Evolutionary conservation across 2,329 filamentous ascomycete species (phyloP).

Genomic region (Aspergillus eucalypticola): DNA sequence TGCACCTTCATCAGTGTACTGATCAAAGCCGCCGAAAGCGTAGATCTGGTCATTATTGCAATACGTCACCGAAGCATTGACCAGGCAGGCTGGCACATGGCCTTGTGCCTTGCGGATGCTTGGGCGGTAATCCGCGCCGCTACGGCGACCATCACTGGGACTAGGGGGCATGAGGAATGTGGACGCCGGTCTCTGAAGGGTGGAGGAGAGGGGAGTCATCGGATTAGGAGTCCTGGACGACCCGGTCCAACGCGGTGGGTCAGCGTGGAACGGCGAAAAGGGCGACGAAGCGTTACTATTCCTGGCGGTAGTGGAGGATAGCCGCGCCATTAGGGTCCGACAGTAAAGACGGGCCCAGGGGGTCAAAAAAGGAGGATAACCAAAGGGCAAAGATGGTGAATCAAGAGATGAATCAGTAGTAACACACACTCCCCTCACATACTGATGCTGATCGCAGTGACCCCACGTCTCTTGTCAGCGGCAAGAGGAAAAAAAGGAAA

Average conservation of each 20-base stretch:
- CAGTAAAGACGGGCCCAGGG: not conserved
- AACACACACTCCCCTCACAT: not conserved
- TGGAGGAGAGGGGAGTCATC: slow-evolving; percentile 41
- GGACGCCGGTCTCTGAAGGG: slow-evolving; percentile 55
- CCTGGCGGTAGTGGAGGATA: slow-evolving; percentile 11
- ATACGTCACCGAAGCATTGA: slow-evolving; percentile 98
- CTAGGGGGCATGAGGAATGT: slow-evolving; percentile 92
- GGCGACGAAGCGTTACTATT: slow-evolving; percentile 15
- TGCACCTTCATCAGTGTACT: slow-evolving; percentile 89
- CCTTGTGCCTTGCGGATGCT: slow-evolving; percentile 77
- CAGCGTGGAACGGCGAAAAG: slow-evolving; percentile 32
- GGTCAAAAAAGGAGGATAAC: not conserved
- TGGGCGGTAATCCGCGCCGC: slow-evolving; percentile 74
- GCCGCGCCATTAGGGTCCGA: slow-evolving; percentile 9
- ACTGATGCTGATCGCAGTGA: not conserved
- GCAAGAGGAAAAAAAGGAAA: not conserved
- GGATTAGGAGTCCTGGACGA: slow-evolving; percentile 30
- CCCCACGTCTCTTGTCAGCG: not conserved
- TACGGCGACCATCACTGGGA: slow-evolving; percentile 65
- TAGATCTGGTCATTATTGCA: slow-evolving; percentile 97
- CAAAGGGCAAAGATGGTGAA: not conserved
- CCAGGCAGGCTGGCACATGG: slow-evolving; percentile 85
- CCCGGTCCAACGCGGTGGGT: slow-evolving; percentile 37
- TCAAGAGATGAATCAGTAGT: not conserved
- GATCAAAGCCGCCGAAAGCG: slow-evolving; percentile 96